A percentile compares a stretch with the other conserved stretches of the same genome.
Conservation (phyloP, 2,329 filamentous ascomycete species). For the Xylariaceae sp. region DNA sequence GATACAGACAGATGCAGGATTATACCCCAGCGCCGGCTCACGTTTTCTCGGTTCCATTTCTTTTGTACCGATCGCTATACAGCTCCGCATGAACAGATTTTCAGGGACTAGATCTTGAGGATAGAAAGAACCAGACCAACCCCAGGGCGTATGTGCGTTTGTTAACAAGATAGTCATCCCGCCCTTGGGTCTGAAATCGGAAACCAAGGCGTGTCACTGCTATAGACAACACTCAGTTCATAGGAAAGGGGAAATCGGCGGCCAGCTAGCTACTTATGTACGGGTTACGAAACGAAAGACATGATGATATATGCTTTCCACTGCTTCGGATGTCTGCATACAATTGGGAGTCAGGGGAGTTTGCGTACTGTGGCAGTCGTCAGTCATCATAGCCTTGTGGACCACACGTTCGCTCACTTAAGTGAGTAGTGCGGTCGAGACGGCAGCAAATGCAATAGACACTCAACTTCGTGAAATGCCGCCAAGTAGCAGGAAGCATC, state of each 20-base stretch:
- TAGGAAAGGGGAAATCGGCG: not conserved
- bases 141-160: not conserved
- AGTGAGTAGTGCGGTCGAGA: no score
- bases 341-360: not conserved
- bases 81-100: constrained; percentile 2
- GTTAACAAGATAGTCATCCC: not conserved
- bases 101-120: constrained; percentile 4
- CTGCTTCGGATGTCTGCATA: no score
- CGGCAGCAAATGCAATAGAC: no score
- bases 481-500: no score
- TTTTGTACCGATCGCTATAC: constrained; percentile 3
- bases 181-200: not conserved
- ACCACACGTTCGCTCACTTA: not conserved
- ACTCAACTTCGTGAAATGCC: no score
- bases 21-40: constrained; percentile 23
- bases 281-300: not conserved
- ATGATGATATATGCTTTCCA: not conserved
- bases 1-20: constrained; percentile 24
- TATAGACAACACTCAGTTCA: not conserved
- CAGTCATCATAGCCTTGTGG: not conserved
- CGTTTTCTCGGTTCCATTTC: constrained; percentile 9
- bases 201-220: not conserved
- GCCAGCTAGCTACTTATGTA: not conserved
- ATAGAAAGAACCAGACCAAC: constrained; percentile 1
- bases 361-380: not conserved